A percentile compares a stretch with the other conserved stretches of the same genome.
phyloP scores from a whole-genome alignment of 2,329 filamentous ascomycete genomes.

The Colletotrichum destructivum region DNA sequence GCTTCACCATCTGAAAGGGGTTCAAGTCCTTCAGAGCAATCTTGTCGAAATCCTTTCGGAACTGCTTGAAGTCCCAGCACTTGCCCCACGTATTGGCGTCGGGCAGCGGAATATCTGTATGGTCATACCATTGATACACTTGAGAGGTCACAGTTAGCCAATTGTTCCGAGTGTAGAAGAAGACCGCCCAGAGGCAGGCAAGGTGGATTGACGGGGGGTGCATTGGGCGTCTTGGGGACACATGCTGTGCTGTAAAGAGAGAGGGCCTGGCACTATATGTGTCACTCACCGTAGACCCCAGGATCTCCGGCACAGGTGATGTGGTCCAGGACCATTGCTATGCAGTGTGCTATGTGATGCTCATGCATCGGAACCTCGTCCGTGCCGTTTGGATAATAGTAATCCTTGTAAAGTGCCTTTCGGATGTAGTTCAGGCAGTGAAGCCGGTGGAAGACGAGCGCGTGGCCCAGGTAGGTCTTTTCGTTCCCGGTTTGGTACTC shows the following conservation, averaged over 20 bases:
- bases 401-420: constrained; percentile 28
- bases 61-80: constrained; percentile 24
- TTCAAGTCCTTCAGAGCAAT: constrained; percentile 22
- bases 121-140: constrained; percentile 32
- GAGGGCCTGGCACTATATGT: neutral
- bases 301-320: constrained; percentile 27
- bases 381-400: constrained; percentile 32
- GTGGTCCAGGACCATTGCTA: constrained; percentile 27
- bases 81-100: constrained; percentile 33
- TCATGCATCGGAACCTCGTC: constrained; percentile 23
- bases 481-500: constrained; percentile 17
- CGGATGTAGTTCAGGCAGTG: constrained; percentile 32
- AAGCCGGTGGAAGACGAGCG: constrained; percentile 26
- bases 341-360: constrained; percentile 25
- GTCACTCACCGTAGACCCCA: constrained; percentile 25
- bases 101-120: constrained; percentile 23
- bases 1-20: constrained; percentile 19
- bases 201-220: too few species aligned
- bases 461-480: constrained; percentile 24
- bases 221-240: neutral
- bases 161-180: neutral
- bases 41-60: constrained; percentile 19
- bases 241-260: neutral
- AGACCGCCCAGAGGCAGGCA: too few species aligned
- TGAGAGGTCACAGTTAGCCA: neutral